phyloP scores from a whole-genome alignment of 108 stramenopile genomes.

The Cylindrotheca fusiformis region DNA sequence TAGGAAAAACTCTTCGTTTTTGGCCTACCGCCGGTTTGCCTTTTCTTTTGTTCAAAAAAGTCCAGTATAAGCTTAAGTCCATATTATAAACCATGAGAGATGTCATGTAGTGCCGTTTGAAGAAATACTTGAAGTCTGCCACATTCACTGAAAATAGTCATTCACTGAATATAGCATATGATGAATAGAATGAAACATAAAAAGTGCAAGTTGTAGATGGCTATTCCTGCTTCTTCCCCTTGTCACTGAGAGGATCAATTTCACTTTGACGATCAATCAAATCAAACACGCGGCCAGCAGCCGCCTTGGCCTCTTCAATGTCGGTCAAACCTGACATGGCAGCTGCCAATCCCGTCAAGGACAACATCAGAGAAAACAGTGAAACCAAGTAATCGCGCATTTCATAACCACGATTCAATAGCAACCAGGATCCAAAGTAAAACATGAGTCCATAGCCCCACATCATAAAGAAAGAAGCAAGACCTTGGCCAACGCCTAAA shows the following conservation, averaged over 20 bases:
- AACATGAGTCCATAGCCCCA: conserved; percentile 50
- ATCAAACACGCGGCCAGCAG: conserved; percentile 53
- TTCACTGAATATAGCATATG: too few species aligned
- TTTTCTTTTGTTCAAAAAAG: too few species aligned
- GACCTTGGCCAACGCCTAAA: conserved; percentile 20
- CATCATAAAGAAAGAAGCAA: conserved; percentile 27
- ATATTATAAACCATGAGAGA: too few species aligned
- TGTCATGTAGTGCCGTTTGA: too few species aligned
- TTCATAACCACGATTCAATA: conserved; percentile 33
- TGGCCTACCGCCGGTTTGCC: too few species aligned
- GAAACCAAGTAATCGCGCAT: conserved; percentile 61
- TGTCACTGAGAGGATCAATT: conserved; percentile 53
- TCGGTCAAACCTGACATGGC: conserved; percentile 53
- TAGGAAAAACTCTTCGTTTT: too few species aligned
- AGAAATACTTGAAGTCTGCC: too few species aligned
- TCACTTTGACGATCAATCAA: conserved; percentile 45
- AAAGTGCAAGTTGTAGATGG: background rate
- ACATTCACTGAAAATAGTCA: background rate
- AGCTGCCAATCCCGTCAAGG: conserved; percentile 53
- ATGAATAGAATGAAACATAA: too few species aligned
- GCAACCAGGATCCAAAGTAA: conserved; percentile 64
- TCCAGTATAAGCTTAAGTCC: too few species aligned
- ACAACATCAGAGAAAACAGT: conserved; percentile 66
- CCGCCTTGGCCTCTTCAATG: conserved; percentile 45
- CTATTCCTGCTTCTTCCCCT: conserved; percentile 45